Percentiles rank a stretch among this genome's conserved stretches.
These are phyloP conservation scores for Epicoccum sorghinum DNA, from an alignment of 2,329 filamentous ascomycete species.

Conservation along the genomic window DNA sequence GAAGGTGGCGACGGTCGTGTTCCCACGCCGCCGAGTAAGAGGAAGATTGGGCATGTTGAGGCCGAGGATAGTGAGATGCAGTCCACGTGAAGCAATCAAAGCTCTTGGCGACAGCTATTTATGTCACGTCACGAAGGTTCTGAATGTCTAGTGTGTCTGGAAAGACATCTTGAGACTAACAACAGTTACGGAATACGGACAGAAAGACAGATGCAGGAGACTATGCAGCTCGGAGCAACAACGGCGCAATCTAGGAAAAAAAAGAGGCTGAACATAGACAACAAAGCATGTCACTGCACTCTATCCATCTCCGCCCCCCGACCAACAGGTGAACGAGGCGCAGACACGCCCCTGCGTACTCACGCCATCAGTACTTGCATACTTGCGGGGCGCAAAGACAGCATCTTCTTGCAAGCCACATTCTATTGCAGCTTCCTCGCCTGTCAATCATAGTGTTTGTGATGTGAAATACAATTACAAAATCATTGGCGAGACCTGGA, in stretches of 20 bases:
- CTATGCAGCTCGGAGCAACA: slow-evolving; percentile 22
- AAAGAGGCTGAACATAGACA: slow-evolving; percentile 8
- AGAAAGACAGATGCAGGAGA: slow-evolving; percentile 10
- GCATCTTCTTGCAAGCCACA: no score
- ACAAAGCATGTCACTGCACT: slow-evolving; percentile 18
- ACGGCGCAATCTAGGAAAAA: slow-evolving; percentile 22
- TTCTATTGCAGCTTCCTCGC: neutral
- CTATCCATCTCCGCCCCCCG: slow-evolving; percentile 2
- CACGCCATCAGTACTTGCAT: neutral
- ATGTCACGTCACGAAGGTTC: slow-evolving; percentile 20
- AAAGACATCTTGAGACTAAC: no score
- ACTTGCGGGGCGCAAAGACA: no score
- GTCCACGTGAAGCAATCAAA: no score
- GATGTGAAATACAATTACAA: neutral
- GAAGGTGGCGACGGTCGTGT: slow-evolving; percentile 43
- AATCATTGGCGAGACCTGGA: neutral
- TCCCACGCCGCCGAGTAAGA: slow-evolving; percentile 35
- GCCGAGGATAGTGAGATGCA: slow-evolving; percentile 40
- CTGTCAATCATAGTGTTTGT: neutral
- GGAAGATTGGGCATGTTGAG: slow-evolving; percentile 43
- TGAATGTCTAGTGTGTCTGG: no score
- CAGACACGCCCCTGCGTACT: slow-evolving; percentile 1
- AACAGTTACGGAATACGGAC: no score
- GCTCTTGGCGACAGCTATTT: slow-evolving; percentile 24
- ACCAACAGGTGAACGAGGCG: slow-evolving; percentile 2